Base-by-base conservation (phyloP, 2,329 filamentous ascomycete genomes). In the Trichoderma endophyticum region DNA sequence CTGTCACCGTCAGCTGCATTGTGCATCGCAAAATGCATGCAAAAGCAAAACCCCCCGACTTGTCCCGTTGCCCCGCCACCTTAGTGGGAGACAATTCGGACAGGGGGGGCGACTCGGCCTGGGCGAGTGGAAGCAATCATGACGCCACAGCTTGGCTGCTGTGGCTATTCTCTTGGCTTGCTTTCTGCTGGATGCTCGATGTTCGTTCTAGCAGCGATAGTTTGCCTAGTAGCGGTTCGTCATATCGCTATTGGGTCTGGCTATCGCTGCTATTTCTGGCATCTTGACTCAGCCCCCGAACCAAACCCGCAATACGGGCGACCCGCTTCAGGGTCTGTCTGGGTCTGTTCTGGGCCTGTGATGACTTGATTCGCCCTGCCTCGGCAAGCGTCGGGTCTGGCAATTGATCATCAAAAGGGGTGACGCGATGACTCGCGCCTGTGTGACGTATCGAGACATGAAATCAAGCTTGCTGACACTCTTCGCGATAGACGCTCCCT, bases 401-500 rank as follows among this genome's bases (percentile, higher is more conserved):
- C 39, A 62, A 43, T 24, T 24, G 64, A 48, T 18, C 28, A 28
- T 15, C 48, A 54, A 48, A 59, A 34, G 65, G 56, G 36, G 65
- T 70, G 67, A 63, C 67, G 67, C 30, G 57, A 54, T 48, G 57
- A 32, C 54, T 68, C 24, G 54, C 54, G 48, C 48, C 2, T 14
- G 65, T 34, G 56, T 63, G 68, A 70, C 59, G 59, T 30, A 56
- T 70, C 43, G 43, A n/a, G 28, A 32, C 11, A 14, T 24, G 6
- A 54, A 30, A 36, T 36, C 30, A 34, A 14, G 12, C 24, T 51
- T 54, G 36, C 66, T 69, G 56, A 69, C 57, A 6, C 34, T 34
- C 51, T 56, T 51, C 62, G 30, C 63, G 66, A 73, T 75, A 88
- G 86, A 88, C 87, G 67, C 83, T 89, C 39, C 81, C 83, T 59